Conservation (phyloP, 2,329 filamentous ascomycete genomes). For the Aspergillus hiratsukae region DNA sequence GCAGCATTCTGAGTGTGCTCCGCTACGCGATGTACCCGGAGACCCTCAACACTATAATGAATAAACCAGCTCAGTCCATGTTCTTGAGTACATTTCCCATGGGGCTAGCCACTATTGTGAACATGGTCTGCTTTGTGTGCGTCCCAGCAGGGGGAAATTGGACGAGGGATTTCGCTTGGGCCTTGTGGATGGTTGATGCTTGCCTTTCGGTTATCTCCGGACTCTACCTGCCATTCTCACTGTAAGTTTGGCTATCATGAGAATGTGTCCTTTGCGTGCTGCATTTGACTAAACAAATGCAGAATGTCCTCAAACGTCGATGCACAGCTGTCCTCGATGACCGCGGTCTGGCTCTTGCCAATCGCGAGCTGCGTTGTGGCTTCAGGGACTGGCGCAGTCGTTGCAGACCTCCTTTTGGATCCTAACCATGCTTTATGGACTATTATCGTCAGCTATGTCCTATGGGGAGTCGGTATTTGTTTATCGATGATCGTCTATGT, state of each 20-base stretch:
- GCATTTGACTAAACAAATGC: neutral
- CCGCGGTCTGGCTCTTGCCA: constrained; percentile 60
- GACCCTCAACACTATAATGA: constrained; percentile 61
- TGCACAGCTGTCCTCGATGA: constrained; percentile 49
- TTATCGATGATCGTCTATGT: constrained; percentile 60
- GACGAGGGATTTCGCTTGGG: constrained; percentile 51
- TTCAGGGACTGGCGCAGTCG: constrained; percentile 56
- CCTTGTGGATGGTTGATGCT: constrained; percentile 53
- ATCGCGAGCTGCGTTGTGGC: constrained; percentile 63
- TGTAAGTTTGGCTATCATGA: constrained; percentile 34
- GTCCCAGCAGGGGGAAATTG: constrained; percentile 54
- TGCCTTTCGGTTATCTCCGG: constrained; percentile 46
- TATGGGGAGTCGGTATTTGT: constrained; percentile 61
- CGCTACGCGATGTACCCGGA: constrained; percentile 61
- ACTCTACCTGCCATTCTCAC: constrained; percentile 52
- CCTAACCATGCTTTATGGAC: constrained; percentile 55
- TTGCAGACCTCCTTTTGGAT: constrained; percentile 54
- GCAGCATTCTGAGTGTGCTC: constrained; percentile 47
- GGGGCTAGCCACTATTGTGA: constrained; percentile 62
- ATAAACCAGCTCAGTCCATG: constrained; percentile 59
- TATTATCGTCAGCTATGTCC: constrained; percentile 59
- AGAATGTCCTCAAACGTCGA: neutral
- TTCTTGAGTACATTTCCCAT: constrained; percentile 65
- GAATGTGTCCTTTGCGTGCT: neutral
- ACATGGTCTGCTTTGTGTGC: constrained; percentile 58